Conservation (phyloP, 2,329 filamentous ascomycete species). For the Harringtonia lauricola region DNA sequence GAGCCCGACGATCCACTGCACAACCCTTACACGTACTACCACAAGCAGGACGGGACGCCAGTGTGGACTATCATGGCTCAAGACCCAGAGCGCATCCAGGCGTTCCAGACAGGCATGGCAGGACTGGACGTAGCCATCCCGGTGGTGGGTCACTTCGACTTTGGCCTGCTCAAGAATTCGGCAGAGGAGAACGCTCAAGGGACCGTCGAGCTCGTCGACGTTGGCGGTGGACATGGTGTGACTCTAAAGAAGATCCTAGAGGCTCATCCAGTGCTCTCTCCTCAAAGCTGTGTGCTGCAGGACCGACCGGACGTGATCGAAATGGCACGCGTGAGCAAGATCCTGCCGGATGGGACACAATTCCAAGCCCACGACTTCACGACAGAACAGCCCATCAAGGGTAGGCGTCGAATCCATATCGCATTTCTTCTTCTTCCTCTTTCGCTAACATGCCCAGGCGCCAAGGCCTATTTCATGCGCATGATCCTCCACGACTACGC, state of each 20-base stretch:
- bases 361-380: conserved; percentile 18
- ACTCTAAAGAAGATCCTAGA: conserved; percentile 15
- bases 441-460: neutral
- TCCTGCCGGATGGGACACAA: neutral
- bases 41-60: conserved; percentile 21
- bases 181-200: conserved; percentile 6
- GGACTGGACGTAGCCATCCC: conserved; percentile 14
- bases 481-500: conserved; percentile 26
- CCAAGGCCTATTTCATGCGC: conserved; percentile 14
- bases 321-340: conserved; percentile 16
- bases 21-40: conserved; percentile 20
- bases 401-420: conserved; percentile 6
- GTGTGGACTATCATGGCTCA: conserved; percentile 22
- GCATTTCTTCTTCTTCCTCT: neutral
- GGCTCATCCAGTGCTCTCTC: conserved; percentile 14
- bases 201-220: conserved; percentile 20
- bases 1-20: conserved; percentile 18
- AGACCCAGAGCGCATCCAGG: conserved; percentile 17
- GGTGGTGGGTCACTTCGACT: conserved; percentile 18
- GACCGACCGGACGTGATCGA: conserved; percentile 20
- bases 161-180: conserved; percentile 8
- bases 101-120: conserved; percentile 21
- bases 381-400: conserved; percentile 19
- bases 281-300: conserved; percentile 19
- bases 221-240: conserved; percentile 23